Evolutionary conservation across 495 filamentous ascomycete species (phyloP), one percentile per base, ranked within the genome.

Genomic region (Extremus antarcticus): DNA sequence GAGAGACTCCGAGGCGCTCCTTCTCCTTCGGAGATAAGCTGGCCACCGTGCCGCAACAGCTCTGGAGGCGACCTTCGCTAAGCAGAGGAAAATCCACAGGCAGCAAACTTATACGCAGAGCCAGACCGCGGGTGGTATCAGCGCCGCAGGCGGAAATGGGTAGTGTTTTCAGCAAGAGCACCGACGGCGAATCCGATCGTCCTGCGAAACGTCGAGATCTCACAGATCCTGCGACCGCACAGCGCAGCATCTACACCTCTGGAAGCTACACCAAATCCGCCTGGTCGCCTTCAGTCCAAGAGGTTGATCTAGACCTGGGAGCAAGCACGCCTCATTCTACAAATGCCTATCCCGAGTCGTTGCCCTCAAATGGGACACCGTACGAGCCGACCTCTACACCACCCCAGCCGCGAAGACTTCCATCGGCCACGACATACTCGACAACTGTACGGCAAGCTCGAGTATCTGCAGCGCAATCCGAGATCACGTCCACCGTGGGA

Each of bases 401-500:
- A 23, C 41, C 49, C 13, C 53, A 56, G 20, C 58, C 47, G 24
- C 46, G 53, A 13, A 24, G 53, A 25, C 53, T 56, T 21, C 53
- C 58, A 2, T 56, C 53, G 10, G 52, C 53, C 17, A 52, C 15
- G 10, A 16, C 23, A 3, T 25, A 45, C 20, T 56, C 51, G 7
- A 1, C 47, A 13, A 35, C 53, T 7, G 49, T 40, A 19, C 41
- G 53, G 13, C 58, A 22, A 15, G 29, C 22, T 21, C 66, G 65
- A n/a, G 47, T 63, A 23, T 68, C 65, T 45, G 66, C 62, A 9
- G 63, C 73, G 20, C 75, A 71, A 45, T 85, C 86, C 21, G 88
- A 95, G 32, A 52, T 54, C 10, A 47, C 58, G 1, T 61, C 58
- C 19, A 57, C 54, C 1, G 80, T 87, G 35, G 87, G 88, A 32